These are phyloP conservation scores for Anastatica hierochuntica DNA, from an alignment of 345 rosid genomes.

Conservation along the genomic window DNA sequence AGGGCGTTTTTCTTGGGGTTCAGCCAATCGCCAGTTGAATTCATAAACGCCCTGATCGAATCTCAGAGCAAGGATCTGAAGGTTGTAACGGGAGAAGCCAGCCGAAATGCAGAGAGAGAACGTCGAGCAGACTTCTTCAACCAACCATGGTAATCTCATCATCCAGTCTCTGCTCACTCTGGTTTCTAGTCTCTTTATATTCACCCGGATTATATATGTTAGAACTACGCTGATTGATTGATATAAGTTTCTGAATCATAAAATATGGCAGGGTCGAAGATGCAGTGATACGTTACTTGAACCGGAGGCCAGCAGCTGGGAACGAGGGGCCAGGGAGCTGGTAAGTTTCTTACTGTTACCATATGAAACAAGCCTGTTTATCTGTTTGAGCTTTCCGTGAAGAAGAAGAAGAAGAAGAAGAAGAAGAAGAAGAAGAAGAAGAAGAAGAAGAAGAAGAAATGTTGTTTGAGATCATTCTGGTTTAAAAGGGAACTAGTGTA, in stretches of 20 bases:
- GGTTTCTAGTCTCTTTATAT: too few relatives aligned
- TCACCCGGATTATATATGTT: too few relatives aligned
- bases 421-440: too few relatives aligned
- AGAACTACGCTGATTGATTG: slow-evolving; percentile 1
- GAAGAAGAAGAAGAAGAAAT: too few relatives aligned
- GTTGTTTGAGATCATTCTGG: too few relatives aligned
- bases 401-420: too few relatives aligned
- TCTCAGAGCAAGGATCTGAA: slow-evolving; percentile 91
- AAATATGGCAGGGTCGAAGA: slow-evolving; percentile 75
- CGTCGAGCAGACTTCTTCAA: slow-evolving; percentile 80
- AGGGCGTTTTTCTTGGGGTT: slow-evolving; percentile 93
- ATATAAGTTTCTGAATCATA: slow-evolving; percentile 8
- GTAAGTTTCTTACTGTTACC: slow-evolving; percentile 23
- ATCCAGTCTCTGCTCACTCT: too few relatives aligned
- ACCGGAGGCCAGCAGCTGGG: slow-evolving; percentile 85
- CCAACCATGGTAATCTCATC: slow-evolving; percentile 78
- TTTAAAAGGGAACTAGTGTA: too few relatives aligned
- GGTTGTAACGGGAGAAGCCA: slow-evolving; percentile 76
- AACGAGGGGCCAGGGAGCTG: slow-evolving; percentile 79
- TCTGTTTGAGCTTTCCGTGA: slow-evolving; percentile 7
- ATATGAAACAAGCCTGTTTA: neutral
- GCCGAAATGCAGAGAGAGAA: slow-evolving; percentile 82
- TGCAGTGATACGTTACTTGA: slow-evolving; percentile 88
- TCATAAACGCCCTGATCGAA: slow-evolving; percentile 81
- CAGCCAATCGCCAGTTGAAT: slow-evolving; percentile 95